phyloP scores from a whole-genome alignment of 129 eudicot species.

The Heracleum sosnowskyi region DNA sequence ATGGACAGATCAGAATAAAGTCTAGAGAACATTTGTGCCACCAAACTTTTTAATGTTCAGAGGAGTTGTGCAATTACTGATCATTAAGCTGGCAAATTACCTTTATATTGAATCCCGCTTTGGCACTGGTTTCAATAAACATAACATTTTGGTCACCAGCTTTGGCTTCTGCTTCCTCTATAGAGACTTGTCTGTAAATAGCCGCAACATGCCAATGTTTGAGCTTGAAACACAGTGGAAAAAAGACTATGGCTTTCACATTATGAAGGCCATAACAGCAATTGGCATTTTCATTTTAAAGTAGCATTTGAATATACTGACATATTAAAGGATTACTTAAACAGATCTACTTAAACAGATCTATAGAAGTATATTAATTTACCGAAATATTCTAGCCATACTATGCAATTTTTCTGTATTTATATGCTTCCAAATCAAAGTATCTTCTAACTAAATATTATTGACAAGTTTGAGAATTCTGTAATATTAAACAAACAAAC shows the following conservation, averaged over 20 bases:
- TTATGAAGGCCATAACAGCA: background rate
- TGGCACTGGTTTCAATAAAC: slow-evolving; percentile 89
- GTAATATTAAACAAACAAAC: background rate
- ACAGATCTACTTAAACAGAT: background rate
- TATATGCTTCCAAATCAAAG: background rate
- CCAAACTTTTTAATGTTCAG: background rate
- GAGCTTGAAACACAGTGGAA: background rate
- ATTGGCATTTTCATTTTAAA: background rate
- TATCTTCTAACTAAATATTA: background rate
- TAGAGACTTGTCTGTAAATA: slow-evolving; percentile 65
- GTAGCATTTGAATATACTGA: background rate
- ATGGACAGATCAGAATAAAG: background rate
- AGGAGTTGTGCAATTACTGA: background rate
- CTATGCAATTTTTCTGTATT: background rate
- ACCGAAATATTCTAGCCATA: background rate
- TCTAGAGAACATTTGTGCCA: background rate
- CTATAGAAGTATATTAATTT: background rate
- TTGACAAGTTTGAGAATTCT: background rate
- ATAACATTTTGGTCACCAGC: slow-evolving; percentile 64
- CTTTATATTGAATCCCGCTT: slow-evolving; percentile 82
- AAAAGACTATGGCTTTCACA: background rate
- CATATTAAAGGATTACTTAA: background rate
- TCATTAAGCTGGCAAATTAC: slow-evolving; percentile 19
- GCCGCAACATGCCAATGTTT: background rate
- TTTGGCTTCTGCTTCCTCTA: slow-evolving; percentile 83